phyloP scores from a whole-genome alignment of 495 filamentous ascomycete species.

The Venustampulla echinocandica region DNA sequence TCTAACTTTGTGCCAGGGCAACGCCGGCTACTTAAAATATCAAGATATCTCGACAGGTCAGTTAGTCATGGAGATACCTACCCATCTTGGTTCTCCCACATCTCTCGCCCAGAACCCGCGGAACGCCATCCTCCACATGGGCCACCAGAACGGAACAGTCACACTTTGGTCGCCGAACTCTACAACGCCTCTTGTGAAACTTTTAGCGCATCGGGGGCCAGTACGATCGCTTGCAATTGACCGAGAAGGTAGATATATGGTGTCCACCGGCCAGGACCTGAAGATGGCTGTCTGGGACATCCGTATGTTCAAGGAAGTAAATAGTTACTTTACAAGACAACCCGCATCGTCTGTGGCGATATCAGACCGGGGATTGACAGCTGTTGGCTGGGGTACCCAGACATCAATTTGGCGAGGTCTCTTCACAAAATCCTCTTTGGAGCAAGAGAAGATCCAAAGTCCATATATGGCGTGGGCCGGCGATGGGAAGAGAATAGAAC shows the following conservation, averaged over 20 bases:
- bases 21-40: conserved; percentile 81
- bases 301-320: conserved; percentile 84
- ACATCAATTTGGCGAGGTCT: conserved; percentile 83
- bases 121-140: conserved; percentile 85
- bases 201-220: conserved; percentile 91
- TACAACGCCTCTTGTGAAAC: conserved; percentile 76
- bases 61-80: conserved; percentile 73
- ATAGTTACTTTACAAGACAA: conserved; percentile 77
- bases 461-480: conserved; percentile 94
- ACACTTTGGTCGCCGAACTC: conserved; percentile 96
- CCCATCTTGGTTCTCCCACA: conserved; percentile 74
- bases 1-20: conserved; percentile 46
- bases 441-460: conserved; percentile 70
- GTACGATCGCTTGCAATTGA: conserved; percentile 81
- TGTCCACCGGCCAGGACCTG: conserved; percentile 80
- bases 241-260: conserved; percentile 90
- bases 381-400: conserved; percentile 87
- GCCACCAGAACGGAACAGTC: conserved; percentile 90
- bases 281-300: conserved; percentile 97
- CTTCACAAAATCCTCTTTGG: conserved; percentile 55
- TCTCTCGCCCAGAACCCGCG: conserved; percentile 77
- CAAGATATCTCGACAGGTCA: conserved; percentile 91
- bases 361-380: conserved; percentile 77
- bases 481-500: conserved; percentile 72
- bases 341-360: conserved; percentile 82